Conservation (phyloP, 2,329 filamentous ascomycete genomes). For the Aspergillus tamarii region DNA sequence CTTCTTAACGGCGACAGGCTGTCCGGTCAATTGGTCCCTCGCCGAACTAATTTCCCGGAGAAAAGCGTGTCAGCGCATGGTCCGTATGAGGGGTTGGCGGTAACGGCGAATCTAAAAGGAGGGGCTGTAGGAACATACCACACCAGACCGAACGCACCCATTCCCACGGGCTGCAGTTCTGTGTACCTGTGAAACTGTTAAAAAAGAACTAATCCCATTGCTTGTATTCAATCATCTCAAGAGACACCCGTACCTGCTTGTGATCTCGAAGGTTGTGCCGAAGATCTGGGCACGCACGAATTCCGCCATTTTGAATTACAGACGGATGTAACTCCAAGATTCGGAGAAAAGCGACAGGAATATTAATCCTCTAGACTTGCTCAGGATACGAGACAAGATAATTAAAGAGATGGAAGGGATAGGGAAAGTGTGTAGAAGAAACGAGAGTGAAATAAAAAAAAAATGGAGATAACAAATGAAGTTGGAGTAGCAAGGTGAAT, state of each 20-base stretch:
- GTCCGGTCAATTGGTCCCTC: slow-evolving; percentile 94
- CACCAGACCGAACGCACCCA: slow-evolving; percentile 97
- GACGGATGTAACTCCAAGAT: slow-evolving; percentile 18
- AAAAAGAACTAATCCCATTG: slow-evolving; percentile 11
- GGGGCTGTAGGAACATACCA: slow-evolving; percentile 65
- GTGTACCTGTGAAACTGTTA: slow-evolving; percentile 71
- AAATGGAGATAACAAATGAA: slow-evolving; percentile 6
- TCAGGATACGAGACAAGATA: slow-evolving; percentile 17
- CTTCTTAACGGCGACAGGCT: slow-evolving; percentile 98
- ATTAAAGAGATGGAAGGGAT: slow-evolving; percentile 8
- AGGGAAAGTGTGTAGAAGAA: slow-evolving; percentile 15
- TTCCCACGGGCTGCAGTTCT: slow-evolving; percentile 96
- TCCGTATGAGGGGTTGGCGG: slow-evolving; percentile 1
- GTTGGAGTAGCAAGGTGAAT: slow-evolving; percentile 5
- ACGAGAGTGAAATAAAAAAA: slow-evolving; percentile 11
- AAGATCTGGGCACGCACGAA: slow-evolving; percentile 99
- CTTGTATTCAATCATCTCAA: neutral
- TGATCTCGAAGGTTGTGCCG: slow-evolving; percentile 99
- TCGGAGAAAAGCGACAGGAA: slow-evolving; percentile 9
- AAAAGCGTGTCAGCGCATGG: slow-evolving; percentile 17
- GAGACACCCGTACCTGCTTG: slow-evolving; percentile 73
- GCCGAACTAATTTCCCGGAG: slow-evolving; percentile 69
- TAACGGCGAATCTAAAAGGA: slow-evolving; percentile 16
- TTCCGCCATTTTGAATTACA: slow-evolving; percentile 78
- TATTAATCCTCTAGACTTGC: neutral